A percentile compares a stretch with the other conserved stretches of the same genome.
These are phyloP conservation scores for Sequoia sempervirens DNA, from an alignment of 75 land plant species.

Conservation along the genomic window DNA sequence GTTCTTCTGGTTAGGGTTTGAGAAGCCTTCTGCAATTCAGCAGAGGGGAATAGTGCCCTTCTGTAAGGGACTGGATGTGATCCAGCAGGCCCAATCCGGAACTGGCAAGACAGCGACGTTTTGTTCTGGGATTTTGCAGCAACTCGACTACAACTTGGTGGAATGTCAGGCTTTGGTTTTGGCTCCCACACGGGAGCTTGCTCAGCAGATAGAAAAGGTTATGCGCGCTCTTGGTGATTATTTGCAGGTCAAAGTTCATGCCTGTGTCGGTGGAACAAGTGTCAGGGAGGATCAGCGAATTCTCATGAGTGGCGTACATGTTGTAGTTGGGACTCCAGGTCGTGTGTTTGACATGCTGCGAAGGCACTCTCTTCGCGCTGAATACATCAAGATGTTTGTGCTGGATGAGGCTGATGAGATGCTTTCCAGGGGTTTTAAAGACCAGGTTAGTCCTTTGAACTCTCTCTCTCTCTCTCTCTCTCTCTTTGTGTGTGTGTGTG, in stretches of 20 bases:
- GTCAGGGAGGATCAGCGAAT: conserved; percentile 72
- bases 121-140: conserved; percentile 76
- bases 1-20: conserved; percentile 46
- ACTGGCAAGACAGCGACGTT: conserved; percentile 90
- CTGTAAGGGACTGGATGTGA: conserved; percentile 67
- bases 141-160: conserved; percentile 56
- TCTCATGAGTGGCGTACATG: conserved; percentile 73
- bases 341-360: conserved; percentile 82
- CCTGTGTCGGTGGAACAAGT: conserved; percentile 76
- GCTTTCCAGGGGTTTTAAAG: conserved; percentile 83
- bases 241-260: conserved; percentile 74
- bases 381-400: conserved; percentile 76
- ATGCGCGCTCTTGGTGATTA: conserved; percentile 86
- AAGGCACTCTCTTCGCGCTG: conserved; percentile 72
- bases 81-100: conserved; percentile 80
- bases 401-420: conserved; percentile 83
- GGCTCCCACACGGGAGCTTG: conserved; percentile 76
- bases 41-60: conserved; percentile 88
- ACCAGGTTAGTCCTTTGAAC: conserved; percentile 40
- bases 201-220: conserved; percentile 84
- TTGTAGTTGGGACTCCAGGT: conserved; percentile 85
- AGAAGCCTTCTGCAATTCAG: conserved; percentile 85
- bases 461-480: neutral
- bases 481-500: neutral
- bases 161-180: conserved; percentile 74